Evolutionary conservation across 352 stramenopile species (phyloP).

Genomic region (Globisporangium ultimum): DNA sequence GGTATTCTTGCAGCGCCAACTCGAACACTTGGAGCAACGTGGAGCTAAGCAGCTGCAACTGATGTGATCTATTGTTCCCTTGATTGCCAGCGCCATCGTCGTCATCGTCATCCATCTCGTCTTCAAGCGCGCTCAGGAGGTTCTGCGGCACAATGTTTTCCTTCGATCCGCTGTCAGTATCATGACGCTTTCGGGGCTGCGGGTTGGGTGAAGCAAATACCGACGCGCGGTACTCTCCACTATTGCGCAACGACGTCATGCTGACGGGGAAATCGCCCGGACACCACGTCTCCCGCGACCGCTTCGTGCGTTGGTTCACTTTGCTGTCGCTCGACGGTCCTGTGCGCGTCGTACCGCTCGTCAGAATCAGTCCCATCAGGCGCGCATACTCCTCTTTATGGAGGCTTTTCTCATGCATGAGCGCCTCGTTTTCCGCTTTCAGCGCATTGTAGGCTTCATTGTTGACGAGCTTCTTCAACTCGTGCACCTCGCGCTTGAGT

Average conservation of each 20-base stretch:
- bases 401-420: conserved; percentile 49
- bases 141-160: conserved; percentile 52
- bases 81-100: background rate
- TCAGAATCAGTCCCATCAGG: conserved; percentile 60
- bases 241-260: conserved; percentile 1
- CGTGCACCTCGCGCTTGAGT: conserved; percentile 68
- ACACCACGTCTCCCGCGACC: conserved; percentile 66
- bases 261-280: conserved; percentile 56
- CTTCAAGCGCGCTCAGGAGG: conserved; percentile 13
- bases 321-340: conserved; percentile 17
- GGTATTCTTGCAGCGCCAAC: conserved; percentile 24
- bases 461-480: conserved; percentile 65
- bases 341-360: conserved; percentile 25
- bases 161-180: conserved; percentile 23
- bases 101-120: conserved; percentile 10
- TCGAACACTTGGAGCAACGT: conserved; percentile 34
- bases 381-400: conserved; percentile 60
- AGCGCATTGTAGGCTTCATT: conserved; percentile 44
- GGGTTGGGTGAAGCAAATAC: conserved; percentile 22
- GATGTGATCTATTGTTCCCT: background rate
- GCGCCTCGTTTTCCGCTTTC: conserved; percentile 70
- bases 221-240: conserved; percentile 8
- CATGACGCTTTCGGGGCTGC: conserved; percentile 26
- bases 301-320: conserved; percentile 34
- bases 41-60: conserved; percentile 14